A percentile compares a stretch with the other conserved stretches of the same genome.
Evolutionary conservation across 2,329 filamentous ascomycete species (phyloP).

Genomic region (Parastagonospora avenae): DNA sequence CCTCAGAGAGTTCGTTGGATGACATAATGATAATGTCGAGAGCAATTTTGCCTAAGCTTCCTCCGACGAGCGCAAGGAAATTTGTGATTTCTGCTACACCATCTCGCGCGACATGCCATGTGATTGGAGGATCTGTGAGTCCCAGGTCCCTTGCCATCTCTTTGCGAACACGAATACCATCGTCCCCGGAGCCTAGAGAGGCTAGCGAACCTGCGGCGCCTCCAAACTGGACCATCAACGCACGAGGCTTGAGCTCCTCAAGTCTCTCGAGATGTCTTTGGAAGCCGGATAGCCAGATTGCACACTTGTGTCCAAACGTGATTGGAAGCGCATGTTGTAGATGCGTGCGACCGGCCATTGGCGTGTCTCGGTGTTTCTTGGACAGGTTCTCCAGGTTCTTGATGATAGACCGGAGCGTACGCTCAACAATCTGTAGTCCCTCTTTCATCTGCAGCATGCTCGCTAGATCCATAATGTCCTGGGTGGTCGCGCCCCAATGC

Average conservation of each 20-base stretch:
- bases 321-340: slow-evolving; percentile 63
- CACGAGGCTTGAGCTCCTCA: slow-evolving; percentile 52
- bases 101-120: slow-evolving; percentile 63
- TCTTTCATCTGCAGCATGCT: slow-evolving; percentile 59
- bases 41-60: slow-evolving; percentile 61
- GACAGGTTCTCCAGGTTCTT: slow-evolving; percentile 51
- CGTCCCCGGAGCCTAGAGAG: slow-evolving; percentile 55
- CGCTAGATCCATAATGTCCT: slow-evolving; percentile 64
- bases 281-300: slow-evolving; percentile 59
- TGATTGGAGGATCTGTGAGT: slow-evolving; percentile 58
- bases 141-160: slow-evolving; percentile 56
- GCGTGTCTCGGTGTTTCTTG: slow-evolving; percentile 55
- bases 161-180: slow-evolving; percentile 56
- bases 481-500: slow-evolving; percentile 65
- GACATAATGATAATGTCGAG: slow-evolving; percentile 63
- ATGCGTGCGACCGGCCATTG: slow-evolving; percentile 64
- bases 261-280: slow-evolving; percentile 57
- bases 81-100: slow-evolving; percentile 60
- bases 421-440: slow-evolving; percentile 56
- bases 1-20: slow-evolving; percentile 61
- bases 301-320: slow-evolving; percentile 64
- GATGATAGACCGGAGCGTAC: slow-evolving; percentile 52
- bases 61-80: slow-evolving; percentile 60
- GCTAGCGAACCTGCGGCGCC: slow-evolving; percentile 63
- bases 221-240: slow-evolving; percentile 61